Evolutionary conservation across 192 early-diverging fungal genomes (phyloP), one percentile per base, ranked within the genome.

Genomic region (Spizellomyces sp.): DNA sequence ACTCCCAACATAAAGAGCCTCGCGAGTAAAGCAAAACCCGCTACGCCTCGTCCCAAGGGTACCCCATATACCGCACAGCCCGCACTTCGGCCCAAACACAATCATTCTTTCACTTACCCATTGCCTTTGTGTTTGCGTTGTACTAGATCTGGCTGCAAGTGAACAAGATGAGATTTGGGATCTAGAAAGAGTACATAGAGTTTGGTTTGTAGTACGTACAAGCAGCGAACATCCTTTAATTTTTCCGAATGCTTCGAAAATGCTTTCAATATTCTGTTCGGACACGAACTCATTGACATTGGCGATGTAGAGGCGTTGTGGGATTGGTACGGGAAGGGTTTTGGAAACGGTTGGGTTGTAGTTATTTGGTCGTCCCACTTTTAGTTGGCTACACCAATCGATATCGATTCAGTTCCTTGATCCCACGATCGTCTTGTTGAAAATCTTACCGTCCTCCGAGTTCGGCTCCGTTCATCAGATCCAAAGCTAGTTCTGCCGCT

Each of bases 361-460:
- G 73, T 94, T 94, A 73, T 92, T 94, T 10, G 95, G 93, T 9
- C 94, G 79, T 5, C 93, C 91, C 43, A 96, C 93, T 77, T 90
- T 90, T 64, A 96, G 80, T 64, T 86, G 82, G 66, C 75, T 87
- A 22, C 9, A 6, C 12, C 45, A 36, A 36, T 36, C 27, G 27
- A 36, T 50, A 15, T 44, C 9, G 54, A n/a, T 8, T 19, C 75
- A 42, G 70, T 79, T 9, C 9, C 62, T 19, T 19, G 50, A 54
- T 54, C 52, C 14, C 52, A 19, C 3, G 22, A n/a, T 19, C 50
- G 21, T 46, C 41, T 19, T 62, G 69, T 58, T 50, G 57, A 14
- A 19, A 66, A 64, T 27, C 54, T 58, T 71, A 87, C 88, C 92
- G 80, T 43, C 93, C 94, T 46, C 91, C 93, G 47, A 96, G 81